Conservation (phyloP, 495 filamentous ascomycete genomes). For the Aspergillus haitiensis region DNA sequence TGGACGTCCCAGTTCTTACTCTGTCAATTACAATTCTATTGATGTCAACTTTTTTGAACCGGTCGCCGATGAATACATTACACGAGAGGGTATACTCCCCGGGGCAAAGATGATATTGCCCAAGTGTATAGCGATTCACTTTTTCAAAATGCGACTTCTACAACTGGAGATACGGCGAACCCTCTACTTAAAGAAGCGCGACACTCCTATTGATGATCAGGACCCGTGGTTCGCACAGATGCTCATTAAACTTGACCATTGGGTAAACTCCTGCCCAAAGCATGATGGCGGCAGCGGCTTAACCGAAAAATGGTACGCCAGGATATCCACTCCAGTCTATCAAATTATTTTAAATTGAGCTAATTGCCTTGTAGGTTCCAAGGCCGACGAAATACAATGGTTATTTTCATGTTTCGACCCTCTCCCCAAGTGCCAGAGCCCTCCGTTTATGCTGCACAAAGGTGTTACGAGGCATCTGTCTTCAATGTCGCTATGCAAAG, state of each 20-base stretch:
- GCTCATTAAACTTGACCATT: slow-evolving; percentile 71
- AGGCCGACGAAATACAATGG: slow-evolving; percentile 76
- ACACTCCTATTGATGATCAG: slow-evolving; percentile 68
- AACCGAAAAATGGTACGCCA: slow-evolving; percentile 60
- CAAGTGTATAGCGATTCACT: slow-evolving; percentile 87
- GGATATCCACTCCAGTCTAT: not conserved
- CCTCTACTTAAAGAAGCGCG: slow-evolving; percentile 76
- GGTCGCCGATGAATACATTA: slow-evolving; percentile 78
- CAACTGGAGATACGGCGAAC: slow-evolving; percentile 83
- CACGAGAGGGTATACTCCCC: slow-evolving; percentile 67
- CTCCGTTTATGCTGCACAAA: slow-evolving; percentile 66
- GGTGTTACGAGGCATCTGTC: slow-evolving; percentile 77
- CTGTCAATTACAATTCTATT: slow-evolving; percentile 73
- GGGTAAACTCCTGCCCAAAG: slow-evolving; percentile 62
- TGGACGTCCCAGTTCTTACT: slow-evolving; percentile 79
- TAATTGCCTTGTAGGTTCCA: slow-evolving; percentile 58
- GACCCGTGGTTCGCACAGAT: slow-evolving; percentile 86
- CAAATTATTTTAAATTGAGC: slow-evolving; percentile 3
- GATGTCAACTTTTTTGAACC: slow-evolving; percentile 79
- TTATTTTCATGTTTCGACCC: slow-evolving; percentile 80
- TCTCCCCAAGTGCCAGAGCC: slow-evolving; percentile 89
- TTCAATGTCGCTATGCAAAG: slow-evolving; percentile 77
- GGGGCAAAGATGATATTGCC: slow-evolving; percentile 65
- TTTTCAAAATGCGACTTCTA: slow-evolving; percentile 84
- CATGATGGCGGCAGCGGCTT: slow-evolving; percentile 65